Base-by-base conservation (phyloP, 202 grass and related monocot genomes). In the Zizania palustris region DNA sequence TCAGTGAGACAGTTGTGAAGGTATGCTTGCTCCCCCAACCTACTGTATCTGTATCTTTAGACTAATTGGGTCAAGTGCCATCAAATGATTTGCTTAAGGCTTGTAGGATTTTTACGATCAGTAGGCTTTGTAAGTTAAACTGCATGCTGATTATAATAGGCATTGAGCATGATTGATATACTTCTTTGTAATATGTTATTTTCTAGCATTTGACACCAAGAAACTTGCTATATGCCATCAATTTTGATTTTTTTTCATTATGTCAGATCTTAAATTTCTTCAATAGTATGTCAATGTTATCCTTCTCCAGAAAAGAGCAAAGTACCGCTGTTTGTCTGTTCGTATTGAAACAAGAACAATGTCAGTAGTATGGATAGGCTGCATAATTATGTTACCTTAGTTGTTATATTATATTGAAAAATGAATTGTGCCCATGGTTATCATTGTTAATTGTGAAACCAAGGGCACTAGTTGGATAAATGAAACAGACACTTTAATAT, bases 1-100 rank as follows among this genome's bases (percentile, higher is more conserved):
- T 99, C 85, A 99, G 91, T 76, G 86, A 96, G 69, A 91, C 89
- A 82, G 96, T 96, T 64, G 96, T 99, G 64, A 99, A 99, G 92
- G 96, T 98, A 94, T 77, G 59, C 19, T 60, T 77, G 59, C 19
- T 60, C 35, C 64, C 5, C 63, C 20, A 55, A 44, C 28, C 42
- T 19, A 45, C 3, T 15, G 9, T 41, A 83, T 51, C 15, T 62
- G 20, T 42, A 22, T 63, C 59, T 45, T 22, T 69, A 54, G 39
- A 41, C 15, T 65, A 12, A 60, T 9, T 4, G 6, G 11, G 34
- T 50, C 35, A 63, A 38, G 20, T 81, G 1, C 3, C 22, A 34
- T 45, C 19, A 40, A 53, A 13, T 61, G 35, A 34, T 67, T 5
- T 82, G 33, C 10, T 60, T 65, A 57, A 43, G 65, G 11, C 13